These are phyloP conservation scores for Holtermanniella nyarrowii DNA, from an alignment of 768 basidiomycete genomes.

Conservation along the genomic window DNA sequence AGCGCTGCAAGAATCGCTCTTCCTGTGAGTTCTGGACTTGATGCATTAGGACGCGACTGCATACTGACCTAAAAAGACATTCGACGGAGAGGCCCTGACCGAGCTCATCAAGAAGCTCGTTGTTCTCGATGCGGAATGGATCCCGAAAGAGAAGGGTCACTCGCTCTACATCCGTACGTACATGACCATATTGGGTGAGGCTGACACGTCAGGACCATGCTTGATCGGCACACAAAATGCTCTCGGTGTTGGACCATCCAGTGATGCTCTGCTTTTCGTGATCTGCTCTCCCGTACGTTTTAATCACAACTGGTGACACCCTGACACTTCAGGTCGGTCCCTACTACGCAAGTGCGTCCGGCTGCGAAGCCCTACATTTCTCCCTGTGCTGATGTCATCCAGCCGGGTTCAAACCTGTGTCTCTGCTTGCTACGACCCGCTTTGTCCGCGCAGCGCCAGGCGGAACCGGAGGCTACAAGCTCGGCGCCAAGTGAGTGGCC, in stretches of 20 bases:
- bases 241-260: constrained; percentile 59
- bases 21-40: constrained; percentile 42
- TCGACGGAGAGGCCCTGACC: constrained; percentile 63
- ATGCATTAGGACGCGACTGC: not conserved
- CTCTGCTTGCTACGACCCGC: constrained; percentile 74
- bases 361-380: constrained; percentile 11
- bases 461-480: constrained; percentile 82
- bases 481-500: constrained; percentile 46
- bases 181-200: not conserved
- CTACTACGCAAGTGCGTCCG: constrained; percentile 50
- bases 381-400: not conserved
- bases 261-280: constrained; percentile 73
- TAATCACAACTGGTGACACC: not conserved
- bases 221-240: constrained; percentile 60
- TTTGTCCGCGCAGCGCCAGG: constrained; percentile 77
- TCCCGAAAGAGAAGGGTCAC: constrained; percentile 76
- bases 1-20: constrained; percentile 69
- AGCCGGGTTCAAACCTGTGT: constrained; percentile 78
- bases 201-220: constrained; percentile 24
- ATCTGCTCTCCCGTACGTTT: constrained; percentile 48
- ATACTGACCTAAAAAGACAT: constrained; percentile 45
- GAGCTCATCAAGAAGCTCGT: constrained; percentile 79
- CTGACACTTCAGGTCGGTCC: constrained; percentile 56
- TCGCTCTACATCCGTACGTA: constrained; percentile 72
- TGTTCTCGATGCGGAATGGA: constrained; percentile 75